These are phyloP conservation scores for Candida vaughaniae DNA, from an alignment of 805 yeast genomes.

Conservation along the genomic window DNA sequence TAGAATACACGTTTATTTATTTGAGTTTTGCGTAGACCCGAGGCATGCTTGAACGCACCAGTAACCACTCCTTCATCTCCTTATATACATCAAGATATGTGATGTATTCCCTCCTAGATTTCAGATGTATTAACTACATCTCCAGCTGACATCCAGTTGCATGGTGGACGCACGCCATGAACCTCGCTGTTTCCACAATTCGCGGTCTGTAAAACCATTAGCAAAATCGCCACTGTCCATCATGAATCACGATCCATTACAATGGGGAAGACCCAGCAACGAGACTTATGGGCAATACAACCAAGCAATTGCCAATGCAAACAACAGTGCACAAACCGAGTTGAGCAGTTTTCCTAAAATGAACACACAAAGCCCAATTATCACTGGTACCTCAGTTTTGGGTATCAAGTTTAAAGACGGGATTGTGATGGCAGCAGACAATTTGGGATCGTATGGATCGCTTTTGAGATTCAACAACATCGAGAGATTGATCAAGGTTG, in stretches of 20 bases:
- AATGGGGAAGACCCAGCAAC: constrained; percentile 94
- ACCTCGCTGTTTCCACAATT: no score
- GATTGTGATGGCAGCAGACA: constrained; percentile 92
- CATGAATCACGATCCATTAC: constrained; percentile 94
- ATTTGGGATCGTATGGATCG: constrained; percentile 89
- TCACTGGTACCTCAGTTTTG: constrained; percentile 94
- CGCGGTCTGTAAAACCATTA: no score
- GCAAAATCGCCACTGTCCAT: constrained; percentile 6
- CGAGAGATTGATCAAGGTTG: constrained; percentile 83
- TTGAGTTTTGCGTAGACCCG: no score
- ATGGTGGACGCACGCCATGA: no score
- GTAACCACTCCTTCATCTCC: no score
- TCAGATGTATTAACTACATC: no score
- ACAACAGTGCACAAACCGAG: constrained; percentile 18
- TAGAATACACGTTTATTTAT: constrained; percentile 19
- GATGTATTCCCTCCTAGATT: no score
- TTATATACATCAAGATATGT: no score
- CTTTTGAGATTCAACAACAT: constrained; percentile 80
- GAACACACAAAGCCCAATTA: constrained; percentile 92
- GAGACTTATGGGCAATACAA: constrained; percentile 81
- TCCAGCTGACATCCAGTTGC: no score
- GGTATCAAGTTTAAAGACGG: constrained; percentile 91
- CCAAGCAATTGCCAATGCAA: constrained; percentile 66
- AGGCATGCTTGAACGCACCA: no score
- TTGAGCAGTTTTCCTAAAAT: constrained; percentile 55